Evolutionary conservation across 2,329 filamentous ascomycete species (phyloP), one percentile per base, ranked within the genome.

Genomic region (Botrytis tulipae): DNA sequence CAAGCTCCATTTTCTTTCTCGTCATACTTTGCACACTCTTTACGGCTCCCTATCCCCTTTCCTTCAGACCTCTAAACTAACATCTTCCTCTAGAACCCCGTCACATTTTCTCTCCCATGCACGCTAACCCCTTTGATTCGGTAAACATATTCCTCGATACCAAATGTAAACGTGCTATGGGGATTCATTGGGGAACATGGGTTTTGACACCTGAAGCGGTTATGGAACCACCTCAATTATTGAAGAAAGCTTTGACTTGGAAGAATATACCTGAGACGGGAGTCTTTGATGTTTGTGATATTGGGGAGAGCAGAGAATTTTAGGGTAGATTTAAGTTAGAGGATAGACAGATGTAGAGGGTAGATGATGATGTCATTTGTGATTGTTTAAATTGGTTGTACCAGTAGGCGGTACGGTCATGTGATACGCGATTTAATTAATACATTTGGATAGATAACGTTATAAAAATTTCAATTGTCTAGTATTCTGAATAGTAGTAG

Each of bases 111-210:
- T 94, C 91, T 65, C 85, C 90, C 32, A 91, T 97, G 87, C 95
- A 98, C 81, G 92, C 93, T 12, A 93, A 97, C 81, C 95, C 95
- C 0, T 91, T 90, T 77, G 95, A 98, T 81, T 89, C 91, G 0
- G 94, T 97, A 54, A 93, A 96, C 79, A 97, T 98, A 78, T 97
- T 97, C 82, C 82, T 86, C 10, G 95, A 98, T 78, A 97, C 93
- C 0, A 87, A 87, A 77, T 98, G 95, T 84, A 86, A 88, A 78
- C 85, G 84, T 29, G 95, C 94, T 35, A 86, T 98, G 84, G 95
- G 89, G 2, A 97, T 98, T 78, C 95, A 98, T 81, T 98, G 95
- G 94, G 95, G 94, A 3, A 91, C 92, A 0, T 73, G 72, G 72
- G 70, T 77, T 3, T 70, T 80, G 77, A 97, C 95, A 0, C 86